These are phyloP conservation scores for Boletellus deceptivus DNA, from an alignment of 1,284 basidiomycete genomes.

Conservation along the genomic window DNA sequence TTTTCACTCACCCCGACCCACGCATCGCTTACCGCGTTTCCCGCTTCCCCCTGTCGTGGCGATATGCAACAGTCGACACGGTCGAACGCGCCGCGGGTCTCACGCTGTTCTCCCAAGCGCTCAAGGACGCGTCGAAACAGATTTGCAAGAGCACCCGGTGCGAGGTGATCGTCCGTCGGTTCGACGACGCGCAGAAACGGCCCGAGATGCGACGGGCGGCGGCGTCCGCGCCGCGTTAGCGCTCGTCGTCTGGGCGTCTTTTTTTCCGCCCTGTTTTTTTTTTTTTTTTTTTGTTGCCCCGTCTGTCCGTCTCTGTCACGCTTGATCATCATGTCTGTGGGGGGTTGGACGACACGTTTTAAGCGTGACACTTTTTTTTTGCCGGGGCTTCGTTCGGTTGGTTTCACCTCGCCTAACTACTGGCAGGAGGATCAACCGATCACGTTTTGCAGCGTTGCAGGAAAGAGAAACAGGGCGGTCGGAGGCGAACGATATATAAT, in stretches of 20 bases:
- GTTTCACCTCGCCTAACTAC: background rate
- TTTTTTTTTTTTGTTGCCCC: too few relatives aligned
- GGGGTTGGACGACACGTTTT: too few relatives aligned
- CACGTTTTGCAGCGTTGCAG: background rate
- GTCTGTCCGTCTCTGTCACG: too few relatives aligned
- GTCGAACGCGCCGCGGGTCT: conserved; percentile 93
- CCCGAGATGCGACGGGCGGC: conserved; percentile 52
- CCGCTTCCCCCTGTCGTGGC: too few relatives aligned
- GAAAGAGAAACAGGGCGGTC: conserved; percentile 1
- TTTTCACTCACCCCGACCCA: background rate
- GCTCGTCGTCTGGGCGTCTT: too few relatives aligned
- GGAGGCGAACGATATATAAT: background rate
- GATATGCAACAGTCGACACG: conserved; percentile 57
- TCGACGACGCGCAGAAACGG: conserved; percentile 84
- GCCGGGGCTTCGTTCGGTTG: background rate
- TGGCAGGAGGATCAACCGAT: background rate
- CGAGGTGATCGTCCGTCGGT: conserved; percentile 79
- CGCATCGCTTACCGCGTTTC: background rate
- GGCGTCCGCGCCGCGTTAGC: conserved; percentile 36
- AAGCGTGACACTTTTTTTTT: too few relatives aligned
- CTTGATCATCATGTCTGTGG: too few relatives aligned
- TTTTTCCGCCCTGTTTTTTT: too few relatives aligned
- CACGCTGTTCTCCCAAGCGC: conserved; percentile 80
- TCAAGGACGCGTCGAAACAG: conserved; percentile 81
- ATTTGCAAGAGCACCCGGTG: conserved; percentile 88